Base-by-base conservation (phyloP, 371 early-diverging fungal species). In the Apophysomyces ossiformis region DNA sequence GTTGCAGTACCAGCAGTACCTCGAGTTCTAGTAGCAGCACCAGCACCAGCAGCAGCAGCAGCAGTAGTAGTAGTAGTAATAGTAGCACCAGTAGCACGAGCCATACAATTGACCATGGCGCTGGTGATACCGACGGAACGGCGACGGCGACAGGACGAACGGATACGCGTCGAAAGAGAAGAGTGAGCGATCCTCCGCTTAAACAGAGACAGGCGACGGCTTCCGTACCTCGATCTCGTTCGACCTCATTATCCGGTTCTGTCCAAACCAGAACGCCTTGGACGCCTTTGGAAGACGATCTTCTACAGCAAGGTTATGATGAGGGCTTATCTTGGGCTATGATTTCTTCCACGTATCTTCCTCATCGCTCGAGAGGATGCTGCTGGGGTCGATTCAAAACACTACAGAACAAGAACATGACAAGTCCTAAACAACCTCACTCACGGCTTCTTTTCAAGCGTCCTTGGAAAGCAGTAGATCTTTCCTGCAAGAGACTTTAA, bases 301-400 rank as follows among this genome's bases (percentile, higher is more conserved):
- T 81, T 15, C 70, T 81, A 37, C 70, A 70, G 57, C 72, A 74
- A 61, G 81, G 81, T 4, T 81, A 81, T 58, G 71, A 72, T 1
- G 71, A 78, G 65, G 81, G 81, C 4, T 45, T 81, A 15, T 81
- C 81, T 0, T 81, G 81, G 81, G 78, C 78, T 6, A 76, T 81
- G 78, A 76, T 81, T 26, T 74, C 81, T 9, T 64, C 74, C 1
- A 81, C 76, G 1, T 77, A 74, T 60, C 54, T 81, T 13, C 81
- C 81, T 6, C 78, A 78, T 63, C 78, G 81, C 7, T 81, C 81
- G 5, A 56, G 81, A 65, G 81, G 81, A 6, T 81, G 81, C 41
- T 80, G 81, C 37, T 80, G 81, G 81, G 81, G 81, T 36, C 70
- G 81, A 16, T 81, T 77, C 35, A 81, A 81, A 38, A 81, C 76